Percentiles rank a stretch among this genome's conserved stretches.
Evolutionary conservation across 2,329 filamentous ascomycete species (phyloP).

Genomic region (Hymenoscyphus repandus): DNA sequence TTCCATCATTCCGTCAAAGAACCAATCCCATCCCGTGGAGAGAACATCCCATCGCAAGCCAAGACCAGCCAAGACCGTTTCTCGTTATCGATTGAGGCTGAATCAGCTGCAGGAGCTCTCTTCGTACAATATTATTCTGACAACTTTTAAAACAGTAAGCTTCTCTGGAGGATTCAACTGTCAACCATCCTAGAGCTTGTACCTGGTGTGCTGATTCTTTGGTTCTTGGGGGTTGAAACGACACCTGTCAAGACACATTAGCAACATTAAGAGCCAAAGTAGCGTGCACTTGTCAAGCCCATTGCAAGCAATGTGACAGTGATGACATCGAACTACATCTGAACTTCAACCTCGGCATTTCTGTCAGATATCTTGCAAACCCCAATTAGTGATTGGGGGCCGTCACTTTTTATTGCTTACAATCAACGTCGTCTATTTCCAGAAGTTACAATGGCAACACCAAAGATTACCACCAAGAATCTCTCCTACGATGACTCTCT

Average conservation of each 20-base stretch:
- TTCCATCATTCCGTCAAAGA: background rate
- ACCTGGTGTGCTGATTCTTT: no score
- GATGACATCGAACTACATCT: no score
- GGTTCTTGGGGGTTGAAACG: no score
- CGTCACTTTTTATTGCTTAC: no score
- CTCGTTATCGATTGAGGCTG: constrained; percentile 19
- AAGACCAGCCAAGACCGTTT: background rate
- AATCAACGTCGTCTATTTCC: background rate
- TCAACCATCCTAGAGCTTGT: background rate
- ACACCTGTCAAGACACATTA: no score
- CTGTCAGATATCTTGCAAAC: no score
- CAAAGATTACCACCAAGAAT: constrained; percentile 66
- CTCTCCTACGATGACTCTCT: constrained; percentile 58
- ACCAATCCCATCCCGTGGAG: no score
- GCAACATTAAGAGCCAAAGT: no score
- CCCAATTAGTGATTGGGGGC: no score
- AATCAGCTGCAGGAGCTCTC: background rate
- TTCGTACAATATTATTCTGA: background rate
- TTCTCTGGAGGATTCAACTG: background rate
- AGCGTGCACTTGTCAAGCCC: background rate
- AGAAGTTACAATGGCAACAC: background rate
- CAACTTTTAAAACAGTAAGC: background rate
- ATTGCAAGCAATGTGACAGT: no score
- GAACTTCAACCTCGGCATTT: no score
- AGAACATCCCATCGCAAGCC: constrained; percentile 2